Conservation (phyloP, 2,329 filamentous ascomycete species). For the Aureobasidium pullulans region DNA sequence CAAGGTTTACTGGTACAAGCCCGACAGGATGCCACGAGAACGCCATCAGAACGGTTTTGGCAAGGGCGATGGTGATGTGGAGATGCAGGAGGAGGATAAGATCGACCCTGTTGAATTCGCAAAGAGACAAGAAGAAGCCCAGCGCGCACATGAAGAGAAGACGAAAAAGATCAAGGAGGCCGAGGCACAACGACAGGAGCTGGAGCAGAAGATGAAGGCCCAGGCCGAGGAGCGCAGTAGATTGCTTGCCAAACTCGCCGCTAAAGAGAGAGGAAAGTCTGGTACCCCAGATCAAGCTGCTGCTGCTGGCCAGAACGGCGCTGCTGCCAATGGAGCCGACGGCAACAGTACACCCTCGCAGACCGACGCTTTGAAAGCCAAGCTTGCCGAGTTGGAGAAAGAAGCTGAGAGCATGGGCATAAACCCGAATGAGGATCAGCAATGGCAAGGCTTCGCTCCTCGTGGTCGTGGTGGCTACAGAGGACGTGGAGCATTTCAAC, state of each 20-base stretch:
- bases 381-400: slow-evolving; percentile 64
- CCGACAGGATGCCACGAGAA: slow-evolving; percentile 24
- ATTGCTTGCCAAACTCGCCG: slow-evolving; percentile 52
- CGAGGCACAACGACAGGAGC: slow-evolving; percentile 53
- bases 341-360: slow-evolving; percentile 35
- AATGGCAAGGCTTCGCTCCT: slow-evolving; percentile 28
- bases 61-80: slow-evolving; percentile 18
- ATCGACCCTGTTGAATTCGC: slow-evolving; percentile 64
- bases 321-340: slow-evolving; percentile 17
- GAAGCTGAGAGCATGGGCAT: slow-evolving; percentile 65
- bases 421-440: slow-evolving; percentile 45
- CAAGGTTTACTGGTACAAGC: slow-evolving; percentile 71
- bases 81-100: slow-evolving; percentile 40
- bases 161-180: slow-evolving; percentile 55
- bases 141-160: slow-evolving; percentile 61
- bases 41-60: slow-evolving; percentile 12
- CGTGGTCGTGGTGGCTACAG: slow-evolving; percentile 37
- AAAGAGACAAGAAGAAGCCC: slow-evolving; percentile 63
- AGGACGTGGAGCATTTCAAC: slow-evolving; percentile 32
- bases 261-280: slow-evolving; percentile 24
- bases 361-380: slow-evolving; percentile 60
- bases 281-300: slow-evolving; percentile 20
- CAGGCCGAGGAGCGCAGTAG: slow-evolving; percentile 59
- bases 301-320: slow-evolving; percentile 22
- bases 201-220: slow-evolving; percentile 57